Percentiles rank a stretch among this genome's conserved stretches.
phyloP scores from a whole-genome alignment of 2,329 filamentous ascomycete species.

The Paecilomyces sp. region DNA sequence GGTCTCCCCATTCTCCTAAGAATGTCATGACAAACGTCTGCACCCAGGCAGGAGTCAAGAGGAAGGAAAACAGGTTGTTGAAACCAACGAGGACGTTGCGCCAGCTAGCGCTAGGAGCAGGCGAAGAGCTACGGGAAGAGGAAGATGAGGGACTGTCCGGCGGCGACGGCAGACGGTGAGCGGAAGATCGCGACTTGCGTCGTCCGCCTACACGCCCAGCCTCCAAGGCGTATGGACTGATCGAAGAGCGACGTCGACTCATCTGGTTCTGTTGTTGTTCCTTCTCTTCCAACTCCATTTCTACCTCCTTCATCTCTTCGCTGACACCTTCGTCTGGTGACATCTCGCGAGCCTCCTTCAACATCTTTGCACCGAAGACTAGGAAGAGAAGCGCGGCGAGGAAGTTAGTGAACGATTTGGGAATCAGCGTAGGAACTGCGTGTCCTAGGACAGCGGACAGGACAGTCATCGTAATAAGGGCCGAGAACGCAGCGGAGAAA shows the following conservation, averaged over 20 bases:
- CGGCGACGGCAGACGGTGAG: slow-evolving; percentile 70
- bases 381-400: slow-evolving; percentile 80
- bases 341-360: slow-evolving; percentile 85
- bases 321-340: slow-evolving; percentile 80
- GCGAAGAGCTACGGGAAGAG: slow-evolving; percentile 55
- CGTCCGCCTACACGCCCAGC: slow-evolving; percentile 59
- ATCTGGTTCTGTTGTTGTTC: slow-evolving; percentile 67
- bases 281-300: slow-evolving; percentile 88
- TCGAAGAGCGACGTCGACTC: slow-evolving; percentile 57
- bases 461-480: slow-evolving; percentile 88
- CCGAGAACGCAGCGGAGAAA: slow-evolving; percentile 89
- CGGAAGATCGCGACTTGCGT: slow-evolving; percentile 61
- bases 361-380: slow-evolving; percentile 75
- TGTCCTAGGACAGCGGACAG: slow-evolving; percentile 90
- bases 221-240: slow-evolving; percentile 72
- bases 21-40: slow-evolving; percentile 99
- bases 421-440: slow-evolving; percentile 80
- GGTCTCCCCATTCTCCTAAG: slow-evolving; percentile 94
- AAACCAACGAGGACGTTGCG: slow-evolving; percentile 55
- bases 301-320: slow-evolving; percentile 98
- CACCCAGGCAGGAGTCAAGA: slow-evolving; percentile 94
- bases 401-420: slow-evolving; percentile 84
- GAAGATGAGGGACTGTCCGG: slow-evolving; percentile 75
- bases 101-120: slow-evolving; percentile 36
- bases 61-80: slow-evolving; percentile 76